Evolutionary conservation across 495 filamentous ascomycete species (phyloP), one percentile per base, ranked within the genome.

Genomic region (Friedmanniomyces endolithicus): DNA sequence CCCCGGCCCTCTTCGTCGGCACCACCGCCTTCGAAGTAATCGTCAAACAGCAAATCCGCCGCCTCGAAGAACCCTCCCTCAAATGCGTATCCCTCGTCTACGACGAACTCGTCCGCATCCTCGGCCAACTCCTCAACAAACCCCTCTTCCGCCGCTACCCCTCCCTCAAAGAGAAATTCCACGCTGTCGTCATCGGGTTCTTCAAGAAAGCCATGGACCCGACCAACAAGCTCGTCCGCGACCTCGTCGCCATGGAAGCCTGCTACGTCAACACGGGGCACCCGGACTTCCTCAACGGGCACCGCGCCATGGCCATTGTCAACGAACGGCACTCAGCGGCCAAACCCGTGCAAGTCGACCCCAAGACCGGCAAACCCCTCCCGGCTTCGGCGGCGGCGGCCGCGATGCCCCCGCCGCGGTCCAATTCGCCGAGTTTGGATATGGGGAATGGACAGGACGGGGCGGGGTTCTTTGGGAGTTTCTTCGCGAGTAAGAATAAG

Each of bases 221-320:
- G 16, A 94, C 90, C 27, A 97, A 95, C 70, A 99, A 97, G 76
- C 78, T 99, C 50, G 94, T 99, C 54, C 79, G 71, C 63, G 94
- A 99, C 68, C 72, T 99, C 52, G 92, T 99, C 31, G 68, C 82
- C 11, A 97, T 97, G 94, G 94, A 99, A 68, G 65, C 90, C 14
- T 90, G 86, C 71, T 99, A 99, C 65, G 85, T 99, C 75, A 99
- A 99, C 73, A 99, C 94, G 37, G 94, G 87, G 7, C 94, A 99
- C 67, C 94, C 94, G 19, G 94, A 99, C 67, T 99, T 99, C 71
- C 74, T 99, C 41, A 97, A 95, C 64, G 94, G 94, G 34, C 88
- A 95, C 69, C 48, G 50, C 39, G 90, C 92, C 19, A 99, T 99
- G 94, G 85, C 92, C 29, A 88, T 97, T 46, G 88, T 99, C 55